phyloP scores from a whole-genome alignment of 1,284 basidiomycete genomes.

The Moniliella sp. region DNA sequence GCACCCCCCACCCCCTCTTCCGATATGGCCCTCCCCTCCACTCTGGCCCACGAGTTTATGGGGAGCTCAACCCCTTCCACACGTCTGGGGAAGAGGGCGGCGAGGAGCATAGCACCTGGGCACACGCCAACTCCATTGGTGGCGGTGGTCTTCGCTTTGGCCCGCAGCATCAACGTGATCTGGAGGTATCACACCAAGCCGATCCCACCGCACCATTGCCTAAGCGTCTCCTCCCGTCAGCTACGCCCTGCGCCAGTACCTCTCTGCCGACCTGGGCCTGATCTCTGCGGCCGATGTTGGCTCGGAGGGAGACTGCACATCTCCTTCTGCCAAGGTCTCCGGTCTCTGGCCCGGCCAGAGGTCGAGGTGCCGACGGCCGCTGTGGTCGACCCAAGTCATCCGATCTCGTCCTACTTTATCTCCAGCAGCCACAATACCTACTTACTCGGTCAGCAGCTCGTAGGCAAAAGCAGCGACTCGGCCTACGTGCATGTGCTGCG shows the following conservation, averaged over 20 bases:
- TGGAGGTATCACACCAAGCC: too few relatives aligned
- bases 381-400: constrained; percentile 11
- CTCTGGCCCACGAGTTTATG: too few relatives aligned
- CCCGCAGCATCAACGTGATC: too few relatives aligned
- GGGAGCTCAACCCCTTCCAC: neutral
- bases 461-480: constrained; percentile 43
- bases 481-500: constrained; percentile 44
- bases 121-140: constrained; percentile 13
- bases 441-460: constrained; percentile 43
- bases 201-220: constrained; percentile 11
- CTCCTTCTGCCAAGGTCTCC: constrained; percentile 5
- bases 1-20: too few relatives aligned
- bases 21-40: too few relatives aligned
- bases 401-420: constrained; percentile 20
- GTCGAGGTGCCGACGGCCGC: constrained; percentile 12
- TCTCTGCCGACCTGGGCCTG: constrained; percentile 9
- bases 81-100: constrained; percentile 1
- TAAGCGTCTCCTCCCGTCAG: constrained; percentile 10
- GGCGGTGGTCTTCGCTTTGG: too few relatives aligned
- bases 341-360: constrained; percentile 13
- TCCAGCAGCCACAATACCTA: constrained; percentile 37
- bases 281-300: constrained; percentile 7
- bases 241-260: constrained; percentile 11
- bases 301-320: constrained; percentile 1
- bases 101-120: constrained; percentile 18